These are phyloP conservation scores for Cutaneotrichosporon sp. DNA, from an alignment of 1,284 basidiomycete genomes.

Conservation along the genomic window DNA sequence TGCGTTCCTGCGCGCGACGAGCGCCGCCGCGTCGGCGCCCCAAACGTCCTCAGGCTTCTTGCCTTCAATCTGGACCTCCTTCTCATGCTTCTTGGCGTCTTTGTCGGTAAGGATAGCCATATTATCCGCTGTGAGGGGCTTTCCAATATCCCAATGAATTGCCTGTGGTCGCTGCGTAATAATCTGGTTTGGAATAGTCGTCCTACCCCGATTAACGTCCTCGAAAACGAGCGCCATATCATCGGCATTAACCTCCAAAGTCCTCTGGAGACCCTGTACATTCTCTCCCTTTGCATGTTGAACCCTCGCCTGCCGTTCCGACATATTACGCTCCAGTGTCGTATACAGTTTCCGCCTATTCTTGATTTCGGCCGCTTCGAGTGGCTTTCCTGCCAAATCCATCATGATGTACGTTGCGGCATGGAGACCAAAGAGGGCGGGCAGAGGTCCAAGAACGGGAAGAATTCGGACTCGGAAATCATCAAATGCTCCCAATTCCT, in stretches of 20 bases:
- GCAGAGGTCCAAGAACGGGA: conserved; percentile 61
- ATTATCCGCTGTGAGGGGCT: conserved; percentile 69
- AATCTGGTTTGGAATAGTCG: conserved; percentile 69
- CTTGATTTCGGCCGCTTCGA: conserved; percentile 80
- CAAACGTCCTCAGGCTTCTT: conserved; percentile 61
- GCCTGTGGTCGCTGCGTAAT: conserved; percentile 59
- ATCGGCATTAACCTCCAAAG: conserved; percentile 63
- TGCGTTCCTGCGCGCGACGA: conserved; percentile 57
- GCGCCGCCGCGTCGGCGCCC: conserved; percentile 62
- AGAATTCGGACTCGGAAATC: conserved; percentile 73
- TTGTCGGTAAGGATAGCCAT: conserved; percentile 73
- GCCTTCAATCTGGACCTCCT: conserved; percentile 56
- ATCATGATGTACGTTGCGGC: conserved; percentile 83
- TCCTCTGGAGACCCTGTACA: conserved; percentile 29
- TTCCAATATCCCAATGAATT: conserved; percentile 72
- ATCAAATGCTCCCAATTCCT: conserved; percentile 87
- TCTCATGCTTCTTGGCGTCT: conserved; percentile 69
- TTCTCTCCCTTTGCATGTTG: conserved; percentile 59
- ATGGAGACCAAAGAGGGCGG: conserved; percentile 83
- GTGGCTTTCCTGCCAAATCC: conserved; percentile 75
- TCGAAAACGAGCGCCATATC: conserved; percentile 82
- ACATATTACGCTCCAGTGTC: conserved; percentile 71
- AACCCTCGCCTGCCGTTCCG: conserved; percentile 60
- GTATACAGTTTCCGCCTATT: conserved; percentile 80
- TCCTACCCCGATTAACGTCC: conserved; percentile 77